A percentile compares a stretch with the other conserved stretches of the same genome.
Conservation (phyloP, 2,329 filamentous ascomycete genomes). For the Nothophaeocryptopus gaeumannii region DNA sequence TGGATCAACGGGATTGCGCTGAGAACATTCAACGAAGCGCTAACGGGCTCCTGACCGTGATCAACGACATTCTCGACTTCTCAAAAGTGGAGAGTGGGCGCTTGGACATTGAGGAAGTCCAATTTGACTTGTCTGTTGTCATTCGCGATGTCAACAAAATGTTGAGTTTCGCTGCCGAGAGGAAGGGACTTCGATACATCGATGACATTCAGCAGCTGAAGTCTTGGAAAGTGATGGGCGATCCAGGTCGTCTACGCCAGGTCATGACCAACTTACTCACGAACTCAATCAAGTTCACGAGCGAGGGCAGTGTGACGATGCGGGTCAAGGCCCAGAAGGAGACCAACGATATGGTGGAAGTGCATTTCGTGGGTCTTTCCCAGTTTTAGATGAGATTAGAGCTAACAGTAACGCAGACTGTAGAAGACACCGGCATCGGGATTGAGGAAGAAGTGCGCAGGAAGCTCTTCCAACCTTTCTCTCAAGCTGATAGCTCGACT, state of each 20-base stretch:
- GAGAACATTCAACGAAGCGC: conserved; percentile 77
- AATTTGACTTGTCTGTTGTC: conserved; percentile 71
- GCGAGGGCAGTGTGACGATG: conserved; percentile 65
- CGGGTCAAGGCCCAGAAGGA: conserved; percentile 63
- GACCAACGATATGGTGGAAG: conserved; percentile 61
- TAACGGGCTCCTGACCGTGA: conserved; percentile 78
- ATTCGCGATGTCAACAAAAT: conserved; percentile 80
- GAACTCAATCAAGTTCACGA: conserved; percentile 74
- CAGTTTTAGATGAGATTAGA: no score
- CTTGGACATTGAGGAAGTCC: conserved; percentile 75
- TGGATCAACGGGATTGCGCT: conserved; percentile 71
- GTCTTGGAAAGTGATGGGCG: conserved; percentile 74
- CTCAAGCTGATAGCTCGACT: conserved; percentile 76
- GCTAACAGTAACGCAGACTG: conserved; percentile 36
- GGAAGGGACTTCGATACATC: conserved; percentile 72
- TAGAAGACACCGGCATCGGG: conserved; percentile 77
- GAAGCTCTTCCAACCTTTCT: conserved; percentile 75
- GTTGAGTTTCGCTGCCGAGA: conserved; percentile 78
- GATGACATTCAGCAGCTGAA: conserved; percentile 63
- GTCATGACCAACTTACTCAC: conserved; percentile 78
- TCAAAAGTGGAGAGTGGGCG: conserved; percentile 76
- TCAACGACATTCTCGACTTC: conserved; percentile 88
- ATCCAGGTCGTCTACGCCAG: conserved; percentile 78
- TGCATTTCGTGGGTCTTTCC: conserved; percentile 54
- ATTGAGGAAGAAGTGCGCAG: conserved; percentile 74